Conservation (phyloP, 2,329 filamentous ascomycete genomes). For the Xylaria polymorpha region DNA sequence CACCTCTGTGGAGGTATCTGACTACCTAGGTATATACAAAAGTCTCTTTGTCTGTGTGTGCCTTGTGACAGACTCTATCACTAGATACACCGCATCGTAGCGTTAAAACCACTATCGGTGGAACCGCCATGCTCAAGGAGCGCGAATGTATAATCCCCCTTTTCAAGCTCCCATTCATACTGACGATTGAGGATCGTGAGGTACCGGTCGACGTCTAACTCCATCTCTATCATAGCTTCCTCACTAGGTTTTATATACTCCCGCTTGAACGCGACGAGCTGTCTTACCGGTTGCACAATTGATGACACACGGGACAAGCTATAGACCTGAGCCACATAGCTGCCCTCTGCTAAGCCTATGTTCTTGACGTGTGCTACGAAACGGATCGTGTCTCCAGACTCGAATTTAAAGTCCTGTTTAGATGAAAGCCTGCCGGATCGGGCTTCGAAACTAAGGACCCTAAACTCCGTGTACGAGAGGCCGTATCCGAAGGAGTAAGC, state of each 20-base stretch:
- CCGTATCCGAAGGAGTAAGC: conserved; percentile 53
- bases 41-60: too few relatives aligned
- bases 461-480: conserved; percentile 51
- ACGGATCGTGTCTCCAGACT: conserved; percentile 47
- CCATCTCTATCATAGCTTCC: conserved; percentile 48
- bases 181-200: conserved; percentile 56
- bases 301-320: conserved; percentile 54
- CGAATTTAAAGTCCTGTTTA: conserved; percentile 37
- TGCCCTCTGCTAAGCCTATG: conserved; percentile 50
- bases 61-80: not conserved
- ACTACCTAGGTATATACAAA: too few relatives aligned
- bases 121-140: conserved; percentile 56
- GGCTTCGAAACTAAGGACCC: conserved; percentile 46
- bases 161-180: conserved; percentile 58
- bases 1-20: too few relatives aligned
- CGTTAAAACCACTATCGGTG: conserved; percentile 51
- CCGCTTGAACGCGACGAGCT: conserved; percentile 57
- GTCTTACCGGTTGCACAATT: conserved; percentile 56
- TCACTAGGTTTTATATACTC: conserved; percentile 54
- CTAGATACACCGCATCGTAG: conserved; percentile 54
- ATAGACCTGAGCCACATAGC: conserved; percentile 57
- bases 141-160: conserved; percentile 56
- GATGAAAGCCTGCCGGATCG: conserved; percentile 10
- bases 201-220: conserved; percentile 56
- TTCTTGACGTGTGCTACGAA: conserved; percentile 54